These are phyloP conservation scores for Pseudopyrenochaeta lycopersici DNA, from an alignment of 2,329 filamentous ascomycete genomes.

Conservation along the genomic window DNA sequence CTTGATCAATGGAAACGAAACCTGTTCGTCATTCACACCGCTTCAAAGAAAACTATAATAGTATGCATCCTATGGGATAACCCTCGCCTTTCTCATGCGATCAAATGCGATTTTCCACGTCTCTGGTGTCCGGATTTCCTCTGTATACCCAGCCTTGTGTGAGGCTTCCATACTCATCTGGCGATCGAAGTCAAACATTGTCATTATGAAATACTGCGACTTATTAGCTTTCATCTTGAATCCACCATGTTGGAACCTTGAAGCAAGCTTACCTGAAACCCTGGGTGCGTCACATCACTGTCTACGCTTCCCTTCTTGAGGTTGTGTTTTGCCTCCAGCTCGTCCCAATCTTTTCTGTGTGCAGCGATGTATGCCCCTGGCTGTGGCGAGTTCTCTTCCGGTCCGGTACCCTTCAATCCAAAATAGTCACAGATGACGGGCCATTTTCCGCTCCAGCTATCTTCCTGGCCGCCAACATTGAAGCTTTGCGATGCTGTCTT, in stretches of 20 bases:
- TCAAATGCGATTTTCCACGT: constrained; percentile 57
- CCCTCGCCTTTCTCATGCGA: constrained; percentile 52
- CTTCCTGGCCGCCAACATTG: constrained; percentile 54
- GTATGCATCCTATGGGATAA: constrained; percentile 45
- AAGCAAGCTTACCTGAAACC: constrained; percentile 35
- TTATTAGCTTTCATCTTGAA: too few relatives aligned
- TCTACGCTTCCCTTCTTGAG: constrained; percentile 53
- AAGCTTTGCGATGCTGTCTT: constrained; percentile 51
- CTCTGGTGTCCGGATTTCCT: constrained; percentile 48
- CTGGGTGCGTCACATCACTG: constrained; percentile 53
- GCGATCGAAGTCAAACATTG: constrained; percentile 58
- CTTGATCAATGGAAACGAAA: neutral
- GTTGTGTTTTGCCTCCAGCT: constrained; percentile 35
- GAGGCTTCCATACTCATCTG: constrained; percentile 56
- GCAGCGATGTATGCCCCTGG: constrained; percentile 39
- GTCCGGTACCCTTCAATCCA: constrained; percentile 53
- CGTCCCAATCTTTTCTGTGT: constrained; percentile 39
- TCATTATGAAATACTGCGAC: constrained; percentile 43
- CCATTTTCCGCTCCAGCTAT: constrained; percentile 57
- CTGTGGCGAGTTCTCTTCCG: constrained; percentile 36
- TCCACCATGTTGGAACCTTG: too few relatives aligned
- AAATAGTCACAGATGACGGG: constrained; percentile 58
- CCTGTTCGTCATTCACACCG: neutral
- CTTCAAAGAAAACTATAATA: neutral
- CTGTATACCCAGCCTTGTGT: constrained; percentile 49